Evolutionary conservation across 2,329 filamentous ascomycete species (phyloP).

Genomic region (Apiospora aurea): DNA sequence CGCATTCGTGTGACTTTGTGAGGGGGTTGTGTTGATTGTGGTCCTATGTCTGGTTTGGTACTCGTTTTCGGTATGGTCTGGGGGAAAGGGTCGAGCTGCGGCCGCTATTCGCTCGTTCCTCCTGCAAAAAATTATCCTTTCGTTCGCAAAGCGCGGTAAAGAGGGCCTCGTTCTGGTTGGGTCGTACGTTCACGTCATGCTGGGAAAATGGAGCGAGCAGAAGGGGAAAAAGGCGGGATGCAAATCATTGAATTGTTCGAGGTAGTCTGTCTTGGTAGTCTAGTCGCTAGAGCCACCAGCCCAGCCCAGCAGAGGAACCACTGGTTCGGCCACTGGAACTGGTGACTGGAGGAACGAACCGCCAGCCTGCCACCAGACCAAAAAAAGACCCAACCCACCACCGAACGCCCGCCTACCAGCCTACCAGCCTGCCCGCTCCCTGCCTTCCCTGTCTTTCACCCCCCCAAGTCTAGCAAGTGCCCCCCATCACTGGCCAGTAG

Average conservation of each 20-base stretch:
- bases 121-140: not conserved
- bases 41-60: not conserved
- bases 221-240: conserved; percentile 15
- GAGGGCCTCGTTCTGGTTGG: conserved; percentile 12
- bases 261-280: too few relatives aligned
- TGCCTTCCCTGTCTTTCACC: not conserved
- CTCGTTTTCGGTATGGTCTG: conserved; percentile 5
- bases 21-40: conserved; percentile 10
- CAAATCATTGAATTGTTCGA: not conserved
- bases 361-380: not conserved
- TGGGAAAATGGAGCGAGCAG: conserved; percentile 1
- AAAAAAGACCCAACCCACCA: conserved; percentile 2
- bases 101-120: conserved; percentile 11
- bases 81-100: not conserved
- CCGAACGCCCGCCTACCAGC: not conserved
- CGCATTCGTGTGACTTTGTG: conserved; percentile 24
- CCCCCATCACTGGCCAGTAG: not conserved
- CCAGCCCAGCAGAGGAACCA: not conserved
- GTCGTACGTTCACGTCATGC: conserved; percentile 13
- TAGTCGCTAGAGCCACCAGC: not conserved
- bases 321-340: not conserved
- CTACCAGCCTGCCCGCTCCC: not conserved
- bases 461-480: too few relatives aligned
- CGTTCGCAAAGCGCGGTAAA: not conserved
- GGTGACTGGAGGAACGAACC: not conserved